Evolutionary conservation across 495 filamentous ascomycete genomes (phyloP), one percentile per base, ranked within the genome.

Genomic region (Lasiosphaeria hispida): DNA sequence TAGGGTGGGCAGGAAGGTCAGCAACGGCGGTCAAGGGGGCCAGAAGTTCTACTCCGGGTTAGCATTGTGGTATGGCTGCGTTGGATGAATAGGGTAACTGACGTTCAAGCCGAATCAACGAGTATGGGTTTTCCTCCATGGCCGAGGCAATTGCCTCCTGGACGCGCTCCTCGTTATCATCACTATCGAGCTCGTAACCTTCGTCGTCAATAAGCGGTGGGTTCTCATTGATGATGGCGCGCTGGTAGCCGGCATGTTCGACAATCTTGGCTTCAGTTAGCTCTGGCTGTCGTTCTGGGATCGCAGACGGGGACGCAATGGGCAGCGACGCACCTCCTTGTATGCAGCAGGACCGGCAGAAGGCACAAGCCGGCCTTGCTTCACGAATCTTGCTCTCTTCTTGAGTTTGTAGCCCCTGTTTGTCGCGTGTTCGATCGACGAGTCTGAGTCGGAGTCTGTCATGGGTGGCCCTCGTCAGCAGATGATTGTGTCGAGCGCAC

Each of bases 381-480:
- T 87, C 42, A 95, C 84, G 72, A 88, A 90, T 69, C 84, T 81
- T 41, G 92, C 86, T 66, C 89, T 89, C 64, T 82, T 87, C 72
- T 89, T 89, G 57, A 97, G 81, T 69, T 96, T 99, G 70, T 96
- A 89, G 45, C 90, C 91, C 65, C 93, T 89, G 72, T 96, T 97
- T 7, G 89, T 92, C 51, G 84, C 84, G 67, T 85, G 82, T 41
- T 84, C 81, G 65, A 94, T 89, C 42, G 86, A 83, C 61, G 90
- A 88, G 71, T 97, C 94, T 17, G 90, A 90, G 65, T 93, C 92
- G 43, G 89, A 89, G 48, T 88, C 92, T 96, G 67, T 38, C 30
- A 30, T 15, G 51, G 33, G 15, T 40, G 23, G 10, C 10, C 19
- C 6, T 10, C 15, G 62, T 58, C 50, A 63, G 55, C 17, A 30